A percentile compares a stretch with the other conserved stretches of the same genome.
Evolutionary conservation across 2,329 filamentous ascomycete species (phyloP).

Genomic region (Ophiostoma novo-ulmi): DNA sequence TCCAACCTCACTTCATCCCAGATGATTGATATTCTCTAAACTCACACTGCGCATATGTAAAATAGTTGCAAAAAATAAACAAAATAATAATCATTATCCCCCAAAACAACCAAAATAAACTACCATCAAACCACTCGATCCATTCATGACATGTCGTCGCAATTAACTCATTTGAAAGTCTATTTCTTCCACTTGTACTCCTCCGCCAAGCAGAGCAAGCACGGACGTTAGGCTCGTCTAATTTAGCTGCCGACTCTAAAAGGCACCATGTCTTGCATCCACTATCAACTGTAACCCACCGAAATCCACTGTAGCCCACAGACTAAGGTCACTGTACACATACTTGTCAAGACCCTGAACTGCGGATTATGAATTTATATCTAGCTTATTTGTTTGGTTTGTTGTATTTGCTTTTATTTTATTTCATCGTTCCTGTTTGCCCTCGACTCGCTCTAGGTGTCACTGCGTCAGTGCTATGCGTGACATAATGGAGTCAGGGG

Average conservation of each 20-base stretch:
- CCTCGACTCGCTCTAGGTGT: too few species aligned
- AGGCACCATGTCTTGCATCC: neutral
- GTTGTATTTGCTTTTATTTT: too few species aligned
- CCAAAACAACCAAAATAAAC: neutral
- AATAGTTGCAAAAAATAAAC: neutral
- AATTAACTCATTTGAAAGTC: neutral
- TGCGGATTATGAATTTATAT: neutral
- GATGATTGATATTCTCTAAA: neutral
- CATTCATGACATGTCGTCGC: slow-evolving; percentile 3
- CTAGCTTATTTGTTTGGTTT: too few species aligned
- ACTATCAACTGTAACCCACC: neutral
- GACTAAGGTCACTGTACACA: neutral
- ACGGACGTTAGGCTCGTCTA: neutral
- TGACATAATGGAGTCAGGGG: too few species aligned
- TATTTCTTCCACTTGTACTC: slow-evolving; percentile 1
- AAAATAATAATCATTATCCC: neutral
- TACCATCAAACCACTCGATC: neutral
- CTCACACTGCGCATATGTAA: neutral
- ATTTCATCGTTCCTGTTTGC: too few species aligned
- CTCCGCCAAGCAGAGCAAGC: neutral
- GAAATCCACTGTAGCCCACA: neutral
- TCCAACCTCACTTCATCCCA: neutral
- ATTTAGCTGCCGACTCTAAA: neutral
- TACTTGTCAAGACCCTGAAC: neutral
- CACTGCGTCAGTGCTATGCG: too few species aligned